Conservation (phyloP, 2,329 filamentous ascomycete genomes). For the Lojkania enalia region DNA sequence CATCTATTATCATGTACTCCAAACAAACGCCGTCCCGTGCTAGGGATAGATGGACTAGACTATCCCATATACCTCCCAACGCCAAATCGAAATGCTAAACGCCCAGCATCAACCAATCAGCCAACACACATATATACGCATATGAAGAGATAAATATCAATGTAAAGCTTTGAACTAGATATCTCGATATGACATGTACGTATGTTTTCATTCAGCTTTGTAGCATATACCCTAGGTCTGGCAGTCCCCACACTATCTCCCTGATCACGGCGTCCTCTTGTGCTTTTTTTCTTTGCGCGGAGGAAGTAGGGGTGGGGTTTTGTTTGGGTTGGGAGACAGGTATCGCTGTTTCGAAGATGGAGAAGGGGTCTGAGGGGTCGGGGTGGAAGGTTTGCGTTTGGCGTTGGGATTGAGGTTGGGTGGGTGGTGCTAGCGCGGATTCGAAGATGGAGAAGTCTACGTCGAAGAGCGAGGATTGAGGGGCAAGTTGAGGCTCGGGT, state of each 20-base stretch:
- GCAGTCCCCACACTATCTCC: constrained; percentile 30
- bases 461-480: constrained; percentile 5
- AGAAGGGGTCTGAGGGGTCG: constrained; percentile 25
- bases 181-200: too few species aligned
- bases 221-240: constrained; percentile 43
- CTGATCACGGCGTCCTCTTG: constrained; percentile 35
- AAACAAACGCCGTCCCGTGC: too few species aligned
- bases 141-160: too few species aligned
- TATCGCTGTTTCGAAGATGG: constrained; percentile 29
- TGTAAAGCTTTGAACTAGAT: too few species aligned
- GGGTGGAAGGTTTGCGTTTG: constrained; percentile 6
- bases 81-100: too few species aligned
- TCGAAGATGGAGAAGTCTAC: constrained; percentile 39
- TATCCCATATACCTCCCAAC: too few species aligned
- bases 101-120: too few species aligned
- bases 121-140: too few species aligned
- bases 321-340: constrained; percentile 13
- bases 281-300: constrained; percentile 26
- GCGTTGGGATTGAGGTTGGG: constrained; percentile 3
- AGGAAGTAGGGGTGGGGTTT: constrained; percentile 21
- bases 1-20: too few species aligned
- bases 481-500: constrained; percentile 16
- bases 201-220: too few species aligned
- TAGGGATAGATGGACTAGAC: too few species aligned
- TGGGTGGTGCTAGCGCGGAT: constrained; percentile 15